Conservation (phyloP, 306 rosid species). For the Citrullus mucosospermus region DNA sequence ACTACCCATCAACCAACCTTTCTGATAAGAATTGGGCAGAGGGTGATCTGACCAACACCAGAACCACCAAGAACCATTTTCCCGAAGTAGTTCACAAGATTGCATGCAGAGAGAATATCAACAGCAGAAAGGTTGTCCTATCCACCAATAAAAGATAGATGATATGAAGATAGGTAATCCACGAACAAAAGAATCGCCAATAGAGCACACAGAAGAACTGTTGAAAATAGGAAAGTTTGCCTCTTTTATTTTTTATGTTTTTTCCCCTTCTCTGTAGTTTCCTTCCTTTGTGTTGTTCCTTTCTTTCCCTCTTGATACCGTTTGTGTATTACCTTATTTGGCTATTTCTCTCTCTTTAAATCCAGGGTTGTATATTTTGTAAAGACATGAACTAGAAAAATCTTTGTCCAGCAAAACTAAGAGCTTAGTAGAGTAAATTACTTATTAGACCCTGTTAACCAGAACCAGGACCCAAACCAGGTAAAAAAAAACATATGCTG, state of each 20-base stretch:
- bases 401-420: no score
- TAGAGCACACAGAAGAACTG: neutral
- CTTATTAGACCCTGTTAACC: neutral
- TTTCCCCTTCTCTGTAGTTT: no score
- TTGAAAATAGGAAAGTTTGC: no score
- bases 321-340: no score
- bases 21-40: constrained; percentile 82
- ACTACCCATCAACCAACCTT: constrained; percentile 47
- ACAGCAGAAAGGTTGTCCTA: constrained; percentile 99
- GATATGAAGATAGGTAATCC: constrained; percentile 3
- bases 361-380: no score
- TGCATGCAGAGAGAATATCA: constrained; percentile 95
- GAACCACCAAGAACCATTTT: constrained; percentile 95
- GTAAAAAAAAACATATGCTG: neutral
- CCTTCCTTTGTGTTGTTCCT: no score
- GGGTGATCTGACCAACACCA: constrained; percentile 91
- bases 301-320: no score
- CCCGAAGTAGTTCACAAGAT: constrained; percentile 95
- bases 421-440: neutral
- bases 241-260: no score
- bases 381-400: no score
- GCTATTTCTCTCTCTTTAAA: no score
- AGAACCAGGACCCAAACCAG: neutral
- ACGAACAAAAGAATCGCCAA: neutral
- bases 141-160: constrained; percentile 21